Percentiles rank a stretch among this genome's conserved stretches.
Conservation (phyloP, 78 protist species). For the Isochrysis galbana region DNA sequence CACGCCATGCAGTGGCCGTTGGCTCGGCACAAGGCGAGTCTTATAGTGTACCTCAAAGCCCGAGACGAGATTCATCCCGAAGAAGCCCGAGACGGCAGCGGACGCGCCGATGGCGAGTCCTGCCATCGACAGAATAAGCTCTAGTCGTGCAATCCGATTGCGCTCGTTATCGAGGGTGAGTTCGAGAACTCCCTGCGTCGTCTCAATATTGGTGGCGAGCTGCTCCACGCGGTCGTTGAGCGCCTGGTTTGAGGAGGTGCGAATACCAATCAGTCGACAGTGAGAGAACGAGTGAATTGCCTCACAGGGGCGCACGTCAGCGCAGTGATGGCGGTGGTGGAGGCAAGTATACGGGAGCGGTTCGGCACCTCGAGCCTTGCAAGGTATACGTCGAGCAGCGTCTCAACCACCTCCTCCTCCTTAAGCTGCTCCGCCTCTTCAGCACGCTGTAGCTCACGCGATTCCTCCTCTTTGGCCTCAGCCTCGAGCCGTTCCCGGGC, state of each 20-base stretch:
- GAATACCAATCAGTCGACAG: no score
- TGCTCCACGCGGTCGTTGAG: neutral
- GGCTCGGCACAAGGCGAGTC: no score
- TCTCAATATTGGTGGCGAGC: neutral
- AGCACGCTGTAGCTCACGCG: neutral
- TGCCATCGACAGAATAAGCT: neutral
- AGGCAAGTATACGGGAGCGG: no score
- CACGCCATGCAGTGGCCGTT: no score
- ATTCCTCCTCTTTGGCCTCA: neutral
- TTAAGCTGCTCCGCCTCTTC: neutral
- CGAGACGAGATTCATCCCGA: conserved; percentile 8
- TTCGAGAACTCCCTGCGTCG: neutral
- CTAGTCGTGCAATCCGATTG: conserved; percentile 19
- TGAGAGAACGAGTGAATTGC: no score
- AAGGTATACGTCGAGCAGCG: conserved; percentile 16
- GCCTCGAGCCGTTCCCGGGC: no score
- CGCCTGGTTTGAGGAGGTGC: no score
- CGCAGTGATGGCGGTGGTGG: no score
- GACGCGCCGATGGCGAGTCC: neutral
- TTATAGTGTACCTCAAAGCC: neutral
- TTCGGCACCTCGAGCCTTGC: neutral
- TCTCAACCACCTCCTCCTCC: neutral
- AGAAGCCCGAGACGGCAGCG: neutral
- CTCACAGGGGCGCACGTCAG: no score
- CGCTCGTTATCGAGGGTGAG: conserved; percentile 25